Evolutionary conservation across 768 basidiomycete genomes (phyloP).

Genomic region (Russula sp.): DNA sequence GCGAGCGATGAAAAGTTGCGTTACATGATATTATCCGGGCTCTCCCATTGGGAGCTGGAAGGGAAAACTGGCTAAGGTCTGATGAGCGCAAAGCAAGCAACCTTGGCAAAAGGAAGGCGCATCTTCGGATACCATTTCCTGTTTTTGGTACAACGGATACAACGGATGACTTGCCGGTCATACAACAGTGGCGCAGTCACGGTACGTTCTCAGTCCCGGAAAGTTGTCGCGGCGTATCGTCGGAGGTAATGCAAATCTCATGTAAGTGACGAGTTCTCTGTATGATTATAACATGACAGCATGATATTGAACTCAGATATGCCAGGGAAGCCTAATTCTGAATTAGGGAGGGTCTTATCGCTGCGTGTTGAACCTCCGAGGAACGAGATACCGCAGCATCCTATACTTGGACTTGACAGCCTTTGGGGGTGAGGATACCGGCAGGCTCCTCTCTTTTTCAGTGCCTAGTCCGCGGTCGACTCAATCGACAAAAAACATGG

Average conservation of each 20-base stretch:
- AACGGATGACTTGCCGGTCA: too few species aligned
- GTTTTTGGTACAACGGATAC: neutral
- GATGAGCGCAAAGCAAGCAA: neutral
- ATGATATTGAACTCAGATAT: slow-evolving; percentile 9
- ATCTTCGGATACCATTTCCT: neutral
- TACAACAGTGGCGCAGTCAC: neutral
- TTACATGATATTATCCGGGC: slow-evolving; percentile 32
- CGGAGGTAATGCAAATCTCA: neutral
- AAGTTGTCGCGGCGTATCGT: slow-evolving; percentile 5
- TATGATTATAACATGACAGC: slow-evolving; percentile 4
- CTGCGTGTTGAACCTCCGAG: neutral
- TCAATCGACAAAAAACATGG: too few species aligned
- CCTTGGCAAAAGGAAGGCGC: neutral
- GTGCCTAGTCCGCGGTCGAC: neutral
- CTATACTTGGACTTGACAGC: neutral
- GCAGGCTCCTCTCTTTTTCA: neutral
- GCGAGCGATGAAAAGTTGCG: slow-evolving; percentile 27
- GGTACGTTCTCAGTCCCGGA: neutral
- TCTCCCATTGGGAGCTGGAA: slow-evolving; percentile 30
- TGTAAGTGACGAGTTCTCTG: neutral
- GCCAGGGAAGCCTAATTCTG: neutral
- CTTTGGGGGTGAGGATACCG: neutral
- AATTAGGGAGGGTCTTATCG: slow-evolving; percentile 11
- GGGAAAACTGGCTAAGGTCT: slow-evolving; percentile 3
- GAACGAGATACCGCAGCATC: neutral